Evolutionary conservation across 176 grass and related monocot species (phyloP).

Genomic region (Eragrostis curvula): DNA sequence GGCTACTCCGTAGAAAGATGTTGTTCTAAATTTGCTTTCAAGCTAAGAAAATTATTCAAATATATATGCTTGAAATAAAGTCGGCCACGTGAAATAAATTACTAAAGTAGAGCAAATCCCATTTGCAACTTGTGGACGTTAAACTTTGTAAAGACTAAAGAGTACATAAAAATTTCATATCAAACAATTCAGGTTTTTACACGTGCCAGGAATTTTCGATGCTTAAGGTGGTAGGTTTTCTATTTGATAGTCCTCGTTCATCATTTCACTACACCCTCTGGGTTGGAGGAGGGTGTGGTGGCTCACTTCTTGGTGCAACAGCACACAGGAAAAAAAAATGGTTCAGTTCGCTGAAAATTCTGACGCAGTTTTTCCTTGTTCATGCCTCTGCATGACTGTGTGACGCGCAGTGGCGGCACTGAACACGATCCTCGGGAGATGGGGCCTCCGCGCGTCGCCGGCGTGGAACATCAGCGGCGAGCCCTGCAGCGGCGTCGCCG

Average conservation of each 20-base stretch:
- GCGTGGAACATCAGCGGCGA: slow-evolving; percentile 82
- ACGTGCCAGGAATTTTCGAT: too few species aligned
- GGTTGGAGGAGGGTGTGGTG: too few species aligned
- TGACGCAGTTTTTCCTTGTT: background rate
- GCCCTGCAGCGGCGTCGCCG: slow-evolving; percentile 65
- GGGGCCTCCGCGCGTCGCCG: slow-evolving; percentile 34
- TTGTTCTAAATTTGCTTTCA: background rate
- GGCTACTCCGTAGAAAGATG: background rate
- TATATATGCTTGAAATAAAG: background rate
- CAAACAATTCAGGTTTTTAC: too few species aligned
- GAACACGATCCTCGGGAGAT: slow-evolving; percentile 55
- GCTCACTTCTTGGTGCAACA: too few species aligned
- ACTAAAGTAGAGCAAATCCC: too few species aligned
- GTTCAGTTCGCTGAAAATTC: too few species aligned
- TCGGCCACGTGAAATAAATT: background rate
- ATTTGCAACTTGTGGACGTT: too few species aligned
- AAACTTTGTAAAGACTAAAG: too few species aligned
- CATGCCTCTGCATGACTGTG: background rate
- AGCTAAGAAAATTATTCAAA: background rate
- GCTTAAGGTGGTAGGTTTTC: background rate
- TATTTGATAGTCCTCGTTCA: background rate
- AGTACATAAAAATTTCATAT: background rate
- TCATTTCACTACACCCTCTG: background rate
- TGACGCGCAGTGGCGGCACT: slow-evolving; percentile 50
- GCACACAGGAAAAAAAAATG: too few species aligned